Base-by-base conservation (phyloP, 169 alveolate species). In the Theileria annulata region DNA sequence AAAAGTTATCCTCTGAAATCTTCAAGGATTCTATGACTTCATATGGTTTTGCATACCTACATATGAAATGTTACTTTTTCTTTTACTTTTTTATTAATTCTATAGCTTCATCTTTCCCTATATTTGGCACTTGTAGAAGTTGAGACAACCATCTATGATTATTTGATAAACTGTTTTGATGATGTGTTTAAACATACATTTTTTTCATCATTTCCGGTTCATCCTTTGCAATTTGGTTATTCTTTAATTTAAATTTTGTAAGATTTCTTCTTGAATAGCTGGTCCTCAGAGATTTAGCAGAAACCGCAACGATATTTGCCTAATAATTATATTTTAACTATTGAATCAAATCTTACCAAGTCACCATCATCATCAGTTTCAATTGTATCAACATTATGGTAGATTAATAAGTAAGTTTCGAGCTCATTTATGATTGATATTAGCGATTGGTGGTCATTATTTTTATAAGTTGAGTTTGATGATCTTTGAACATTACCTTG, bases 81-180 rank as follows among this genome's bases (percentile, higher is more conserved):
- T 0, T 86, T 30, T 21, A 84, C 90, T 33, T 51, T 27, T n/a
- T 13, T n/a, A 86, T 77, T 0, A 84, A 70, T 37, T 80, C 77
- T 9, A n/a, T 47, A 4, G 90, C 90, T 19, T 79, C 83, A 10
- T 58, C 74, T 75, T 28, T 71, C 4, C 90, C 90, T 10, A 84
- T 35, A 27, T 77, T 85, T 0, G 90, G 90, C 56, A 84, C 77
- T 51, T 84, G 90, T 56, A 70, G 68, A 13, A 84, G 79, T 51
- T 84, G 90, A 15, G 81, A 67, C 15, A 84, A 31, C 90, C 90
- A 84, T 62, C 90, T 84, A 72, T 54, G 21, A 8, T 60, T n/a
- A 9, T 6, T 60, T n/a, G 2, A 15, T 27, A 23, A 25, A 19
- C 27, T 6, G 48, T 60, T 56, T 21, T 3, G 33, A 56, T 2